Conservation (phyloP, 208 protist genomes). For the Crithidia brevicula region DNA sequence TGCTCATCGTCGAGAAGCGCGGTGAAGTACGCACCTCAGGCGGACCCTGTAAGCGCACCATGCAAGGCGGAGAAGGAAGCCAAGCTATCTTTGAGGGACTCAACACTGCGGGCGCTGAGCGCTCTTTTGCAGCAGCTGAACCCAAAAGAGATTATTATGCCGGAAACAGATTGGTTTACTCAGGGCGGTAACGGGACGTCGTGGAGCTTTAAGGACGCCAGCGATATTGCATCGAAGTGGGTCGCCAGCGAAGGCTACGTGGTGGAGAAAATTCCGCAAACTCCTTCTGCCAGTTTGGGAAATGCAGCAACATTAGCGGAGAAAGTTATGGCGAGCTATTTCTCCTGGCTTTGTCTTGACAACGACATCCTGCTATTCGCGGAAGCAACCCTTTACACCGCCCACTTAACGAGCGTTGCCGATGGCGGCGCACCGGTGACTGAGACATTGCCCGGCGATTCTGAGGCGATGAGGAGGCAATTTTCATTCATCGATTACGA, state of each 20-base stretch:
- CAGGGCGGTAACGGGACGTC: not conserved
- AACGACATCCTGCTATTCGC: slow-evolving; percentile 47
- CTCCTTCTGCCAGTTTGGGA: not conserved
- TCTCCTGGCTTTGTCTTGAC: slow-evolving; percentile 45
- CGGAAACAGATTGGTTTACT: slow-evolving; percentile 17
- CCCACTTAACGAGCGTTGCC: slow-evolving; percentile 34
- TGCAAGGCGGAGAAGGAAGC: slow-evolving; percentile 4
- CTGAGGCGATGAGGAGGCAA: not conserved
- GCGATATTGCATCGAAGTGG: slow-evolving; percentile 48
- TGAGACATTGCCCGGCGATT: not conserved
- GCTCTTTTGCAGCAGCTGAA: slow-evolving; percentile 79
- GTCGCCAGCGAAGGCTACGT: slow-evolving; percentile 62
- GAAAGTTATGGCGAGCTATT: slow-evolving; percentile 55
- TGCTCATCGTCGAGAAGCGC: slow-evolving; percentile 19
- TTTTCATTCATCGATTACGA: slow-evolving; percentile 47
- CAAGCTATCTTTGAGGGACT: not conserved
- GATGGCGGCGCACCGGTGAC: not conserved
- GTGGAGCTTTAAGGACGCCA: not conserved
- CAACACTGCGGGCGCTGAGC: slow-evolving; percentile 38
- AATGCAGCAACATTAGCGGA: slow-evolving; percentile 4
- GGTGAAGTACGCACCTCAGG: not conserved
- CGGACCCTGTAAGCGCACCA: not conserved
- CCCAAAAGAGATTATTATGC: slow-evolving; percentile 81
- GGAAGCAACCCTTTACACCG: slow-evolving; percentile 52
- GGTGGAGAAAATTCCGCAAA: slow-evolving; percentile 41